Conservation (phyloP, 2,329 filamentous ascomycete genomes). For the Corinectria fuckeliana region DNA sequence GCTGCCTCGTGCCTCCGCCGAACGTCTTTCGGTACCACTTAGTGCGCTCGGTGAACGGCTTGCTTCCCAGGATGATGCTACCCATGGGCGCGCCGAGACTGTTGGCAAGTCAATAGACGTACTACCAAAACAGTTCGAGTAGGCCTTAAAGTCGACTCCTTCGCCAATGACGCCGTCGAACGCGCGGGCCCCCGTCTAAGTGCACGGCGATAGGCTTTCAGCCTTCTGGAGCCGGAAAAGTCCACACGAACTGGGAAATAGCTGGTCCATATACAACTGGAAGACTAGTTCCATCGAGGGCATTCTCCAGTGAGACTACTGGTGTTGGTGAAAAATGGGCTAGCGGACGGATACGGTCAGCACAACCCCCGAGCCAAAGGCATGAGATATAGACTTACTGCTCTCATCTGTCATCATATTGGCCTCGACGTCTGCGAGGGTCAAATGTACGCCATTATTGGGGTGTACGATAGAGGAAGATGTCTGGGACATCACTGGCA, state of each 20-base stretch:
- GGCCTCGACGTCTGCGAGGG: slow-evolving; percentile 71
- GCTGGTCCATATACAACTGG: slow-evolving; percentile 71
- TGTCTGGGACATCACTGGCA: slow-evolving; percentile 73
- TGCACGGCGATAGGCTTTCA: slow-evolving; percentile 68
- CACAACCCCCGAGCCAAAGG: too few species aligned
- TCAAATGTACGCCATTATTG: slow-evolving; percentile 72
- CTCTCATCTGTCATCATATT: slow-evolving; percentile 37
- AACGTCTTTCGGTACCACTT: slow-evolving; percentile 66
- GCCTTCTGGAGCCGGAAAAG: slow-evolving; percentile 40
- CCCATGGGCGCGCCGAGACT: slow-evolving; percentile 80
- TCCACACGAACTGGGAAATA: slow-evolving; percentile 71
- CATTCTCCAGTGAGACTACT: slow-evolving; percentile 82
- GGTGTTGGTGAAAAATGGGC: slow-evolving; percentile 80
- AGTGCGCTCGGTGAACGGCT: slow-evolving; percentile 43
- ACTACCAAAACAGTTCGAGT: slow-evolving; percentile 70
- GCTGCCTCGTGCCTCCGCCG: slow-evolving; percentile 74
- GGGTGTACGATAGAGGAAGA: slow-evolving; percentile 70
- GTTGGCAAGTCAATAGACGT: slow-evolving; percentile 80
- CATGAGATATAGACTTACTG: slow-evolving; percentile 41
- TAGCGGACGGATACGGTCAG: slow-evolving; percentile 53
- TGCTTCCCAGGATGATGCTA: slow-evolving; percentile 67
- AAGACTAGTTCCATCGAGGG: slow-evolving; percentile 76
- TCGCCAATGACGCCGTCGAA: slow-evolving; percentile 77
- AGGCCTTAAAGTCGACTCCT: slow-evolving; percentile 69
- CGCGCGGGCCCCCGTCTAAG: slow-evolving; percentile 75